Percentiles rank a stretch among this genome's conserved stretches.
phyloP scores from a whole-genome alignment of 805 yeast genomes.

The Barnettozyma botsteinii region DNA sequence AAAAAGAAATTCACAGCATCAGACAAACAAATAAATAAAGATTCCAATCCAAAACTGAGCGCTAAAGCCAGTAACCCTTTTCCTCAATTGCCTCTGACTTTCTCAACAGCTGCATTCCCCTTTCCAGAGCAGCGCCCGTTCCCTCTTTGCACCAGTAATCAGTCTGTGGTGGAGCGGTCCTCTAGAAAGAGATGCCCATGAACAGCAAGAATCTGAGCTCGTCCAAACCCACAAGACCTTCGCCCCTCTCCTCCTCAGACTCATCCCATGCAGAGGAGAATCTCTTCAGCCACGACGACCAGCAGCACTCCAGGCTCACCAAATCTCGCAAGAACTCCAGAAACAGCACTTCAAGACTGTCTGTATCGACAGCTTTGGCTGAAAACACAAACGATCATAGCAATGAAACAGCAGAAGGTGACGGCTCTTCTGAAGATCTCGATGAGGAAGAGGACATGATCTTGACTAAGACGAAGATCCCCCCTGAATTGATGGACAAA shows the following conservation, averaged over 20 bases:
- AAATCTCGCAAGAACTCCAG: conserved; percentile 2
- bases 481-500: conserved; percentile 48
- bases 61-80: too few species aligned
- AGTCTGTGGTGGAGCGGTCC: too few species aligned
- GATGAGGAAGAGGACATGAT: conserved; percentile 8
- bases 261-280: background rate
- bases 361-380: too few species aligned
- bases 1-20: too few species aligned
- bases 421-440: conserved; percentile 1
- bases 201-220: background rate
- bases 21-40: too few species aligned
- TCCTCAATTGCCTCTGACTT: too few species aligned
- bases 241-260: background rate
- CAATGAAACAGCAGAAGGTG: background rate
- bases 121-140: too few species aligned
- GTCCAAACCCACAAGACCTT: conserved; percentile 1
- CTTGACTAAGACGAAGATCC: conserved; percentile 26
- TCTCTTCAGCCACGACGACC: background rate
- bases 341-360: background rate
- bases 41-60: too few species aligned
- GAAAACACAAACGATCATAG: background rate
- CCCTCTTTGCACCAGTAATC: too few species aligned
- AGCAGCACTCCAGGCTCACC: background rate
- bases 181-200: background rate
- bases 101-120: too few species aligned